Conservation (phyloP, 2,329 filamentous ascomycete genomes). For the Diaporthe ilicicola region DNA sequence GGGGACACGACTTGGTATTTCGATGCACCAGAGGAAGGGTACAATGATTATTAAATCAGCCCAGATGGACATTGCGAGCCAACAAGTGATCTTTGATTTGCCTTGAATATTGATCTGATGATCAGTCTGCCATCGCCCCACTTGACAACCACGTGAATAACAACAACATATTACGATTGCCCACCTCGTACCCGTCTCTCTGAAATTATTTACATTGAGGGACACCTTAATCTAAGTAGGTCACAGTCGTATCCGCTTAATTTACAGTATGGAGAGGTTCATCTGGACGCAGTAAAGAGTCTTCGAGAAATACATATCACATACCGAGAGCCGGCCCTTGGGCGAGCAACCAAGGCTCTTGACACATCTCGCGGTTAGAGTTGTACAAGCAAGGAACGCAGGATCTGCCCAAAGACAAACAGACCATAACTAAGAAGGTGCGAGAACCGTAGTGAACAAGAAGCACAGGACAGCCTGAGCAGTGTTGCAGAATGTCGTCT, state of each 20-base stretch:
- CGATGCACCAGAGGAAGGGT: not conserved
- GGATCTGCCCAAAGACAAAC: not conserved
- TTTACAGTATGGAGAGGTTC: too few species aligned
- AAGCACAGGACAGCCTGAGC: not conserved
- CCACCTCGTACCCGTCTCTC: too few species aligned
- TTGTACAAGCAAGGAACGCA: not conserved
- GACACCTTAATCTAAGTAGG: too few species aligned
- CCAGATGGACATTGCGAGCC: not conserved
- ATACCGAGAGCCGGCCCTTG: too few species aligned
- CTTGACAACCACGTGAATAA: too few species aligned
- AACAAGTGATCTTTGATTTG: not conserved
- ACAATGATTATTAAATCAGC: not conserved
- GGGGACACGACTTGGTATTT: not conserved
- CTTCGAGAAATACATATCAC: too few species aligned
- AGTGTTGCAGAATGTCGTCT: conserved; percentile 54
- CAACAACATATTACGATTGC: too few species aligned
- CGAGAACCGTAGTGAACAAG: not conserved
- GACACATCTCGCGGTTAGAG: not conserved
- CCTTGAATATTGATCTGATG: not conserved
- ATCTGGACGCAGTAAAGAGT: too few species aligned
- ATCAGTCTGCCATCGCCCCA: not conserved
- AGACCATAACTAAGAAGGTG: not conserved
- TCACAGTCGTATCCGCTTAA: too few species aligned
- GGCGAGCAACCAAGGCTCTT: too few species aligned
- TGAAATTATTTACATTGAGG: too few species aligned